Evolutionary conservation across 208 protist genomes (phyloP).

Genomic region (Leishmania braziliensis): DNA sequence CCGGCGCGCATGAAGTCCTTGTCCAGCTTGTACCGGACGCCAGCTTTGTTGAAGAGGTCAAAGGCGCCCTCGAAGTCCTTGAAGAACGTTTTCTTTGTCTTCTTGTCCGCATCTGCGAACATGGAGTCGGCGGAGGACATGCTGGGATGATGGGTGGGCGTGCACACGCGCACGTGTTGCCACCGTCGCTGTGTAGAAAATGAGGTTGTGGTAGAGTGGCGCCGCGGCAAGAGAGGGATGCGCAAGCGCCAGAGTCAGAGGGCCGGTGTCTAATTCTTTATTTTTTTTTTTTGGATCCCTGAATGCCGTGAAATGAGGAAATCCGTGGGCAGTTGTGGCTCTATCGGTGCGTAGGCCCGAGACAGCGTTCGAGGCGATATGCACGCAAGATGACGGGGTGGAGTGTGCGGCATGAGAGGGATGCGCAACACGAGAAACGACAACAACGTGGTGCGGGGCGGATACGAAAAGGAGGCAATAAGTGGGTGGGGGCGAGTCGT

Average conservation of each 20-base stretch:
- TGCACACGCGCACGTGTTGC: neutral
- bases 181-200: neutral
- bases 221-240: neutral
- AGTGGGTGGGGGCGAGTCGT: neutral
- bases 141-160: slow-evolving; percentile 4
- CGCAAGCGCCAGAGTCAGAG: neutral
- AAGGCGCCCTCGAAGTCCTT: slow-evolving; percentile 83
- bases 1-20: slow-evolving; percentile 79
- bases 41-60: slow-evolving; percentile 83
- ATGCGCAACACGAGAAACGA: neutral
- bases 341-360: neutral
- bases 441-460: neutral
- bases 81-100: slow-evolving; percentile 81
- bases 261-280: neutral
- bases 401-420: neutral
- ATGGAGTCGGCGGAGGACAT: slow-evolving; percentile 57
- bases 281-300: neutral
- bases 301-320: neutral
- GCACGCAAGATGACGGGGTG: neutral
- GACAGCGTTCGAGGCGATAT: neutral
- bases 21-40: slow-evolving; percentile 68
- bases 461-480: neutral
- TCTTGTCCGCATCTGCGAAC: slow-evolving; percentile 74
- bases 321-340: neutral
- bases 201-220: neutral